Conservation (phyloP, 2,329 filamentous ascomycete genomes). For the Fusarium acutatum region DNA sequence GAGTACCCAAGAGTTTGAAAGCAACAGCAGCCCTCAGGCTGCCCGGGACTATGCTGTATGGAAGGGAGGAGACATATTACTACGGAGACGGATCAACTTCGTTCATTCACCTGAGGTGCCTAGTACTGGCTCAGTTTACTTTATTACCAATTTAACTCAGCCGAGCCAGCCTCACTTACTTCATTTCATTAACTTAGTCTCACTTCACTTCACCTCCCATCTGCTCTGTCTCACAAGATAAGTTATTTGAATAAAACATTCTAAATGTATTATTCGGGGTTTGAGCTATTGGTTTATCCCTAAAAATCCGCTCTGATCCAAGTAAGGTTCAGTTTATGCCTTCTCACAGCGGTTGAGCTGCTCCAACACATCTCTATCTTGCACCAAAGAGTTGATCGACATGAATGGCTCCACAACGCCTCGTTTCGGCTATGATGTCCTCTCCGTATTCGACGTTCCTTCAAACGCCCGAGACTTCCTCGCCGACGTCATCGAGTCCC, state of each 20-base stretch:
- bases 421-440: slow-evolving; percentile 39
- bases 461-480: slow-evolving; percentile 45
- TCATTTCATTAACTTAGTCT: background rate
- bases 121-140: background rate
- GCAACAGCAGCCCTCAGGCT: background rate
- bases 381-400: slow-evolving; percentile 9
- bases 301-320: background rate
- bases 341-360: background rate
- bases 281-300: background rate
- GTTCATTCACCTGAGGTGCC: background rate
- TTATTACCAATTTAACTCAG: background rate
- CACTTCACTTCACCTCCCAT: background rate
- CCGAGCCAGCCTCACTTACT: no score
- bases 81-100: background rate
- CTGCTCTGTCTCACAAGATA: background rate
- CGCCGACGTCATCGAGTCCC: slow-evolving; percentile 42
- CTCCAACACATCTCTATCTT: background rate
- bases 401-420: slow-evolving; percentile 20
- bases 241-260: background rate
- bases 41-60: background rate
- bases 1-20: background rate
- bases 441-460: slow-evolving; percentile 47
- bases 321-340: background rate
- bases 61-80: background rate
- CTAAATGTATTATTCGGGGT: background rate